Conservation (phyloP, 2,329 filamentous ascomycete species). For the Cryphonectria radicalis region DNA sequence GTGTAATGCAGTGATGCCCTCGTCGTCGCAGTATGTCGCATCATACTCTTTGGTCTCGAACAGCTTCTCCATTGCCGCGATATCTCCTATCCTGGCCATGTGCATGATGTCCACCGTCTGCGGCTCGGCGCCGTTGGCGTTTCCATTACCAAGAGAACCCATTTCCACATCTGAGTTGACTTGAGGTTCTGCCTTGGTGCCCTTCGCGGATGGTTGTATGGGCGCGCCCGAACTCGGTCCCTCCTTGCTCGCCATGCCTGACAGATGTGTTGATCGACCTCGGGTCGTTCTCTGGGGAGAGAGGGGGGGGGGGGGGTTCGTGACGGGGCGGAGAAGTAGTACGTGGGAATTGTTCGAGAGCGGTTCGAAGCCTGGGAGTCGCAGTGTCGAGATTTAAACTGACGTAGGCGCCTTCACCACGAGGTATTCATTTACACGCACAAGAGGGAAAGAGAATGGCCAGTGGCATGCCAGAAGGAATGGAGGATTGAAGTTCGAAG, state of each 20-base stretch:
- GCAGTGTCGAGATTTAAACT: neutral
- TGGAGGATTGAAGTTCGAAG: neutral
- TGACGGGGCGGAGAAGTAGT: neutral
- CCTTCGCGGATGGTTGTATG: slow-evolving; percentile 60
- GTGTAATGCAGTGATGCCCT: slow-evolving; percentile 95
- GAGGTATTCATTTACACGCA: neutral
- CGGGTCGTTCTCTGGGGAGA: neutral
- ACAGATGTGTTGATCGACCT: slow-evolving; percentile 31
- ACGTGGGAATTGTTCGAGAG: neutral
- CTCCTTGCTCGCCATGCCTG: slow-evolving; percentile 41
- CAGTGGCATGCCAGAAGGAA: neutral
- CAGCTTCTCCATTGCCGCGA: slow-evolving; percentile 83
- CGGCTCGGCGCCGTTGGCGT: slow-evolving; percentile 52
- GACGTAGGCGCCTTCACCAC: neutral
- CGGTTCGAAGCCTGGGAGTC: neutral
- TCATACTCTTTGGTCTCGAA: slow-evolving; percentile 83
- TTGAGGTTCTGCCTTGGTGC: slow-evolving; percentile 56
- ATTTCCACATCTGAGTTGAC: slow-evolving; percentile 63
- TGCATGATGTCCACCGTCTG: slow-evolving; percentile 82
- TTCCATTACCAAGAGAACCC: slow-evolving; percentile 50
- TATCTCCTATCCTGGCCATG: slow-evolving; percentile 84
- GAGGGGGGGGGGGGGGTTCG: too few species aligned
- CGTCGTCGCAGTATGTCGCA: slow-evolving; percentile 82
- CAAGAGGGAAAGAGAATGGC: neutral
- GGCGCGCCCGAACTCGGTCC: slow-evolving; percentile 42